Evolutionary conservation across 768 basidiomycete genomes (phyloP).

Genomic region (Rossbeevera mucosa): DNA sequence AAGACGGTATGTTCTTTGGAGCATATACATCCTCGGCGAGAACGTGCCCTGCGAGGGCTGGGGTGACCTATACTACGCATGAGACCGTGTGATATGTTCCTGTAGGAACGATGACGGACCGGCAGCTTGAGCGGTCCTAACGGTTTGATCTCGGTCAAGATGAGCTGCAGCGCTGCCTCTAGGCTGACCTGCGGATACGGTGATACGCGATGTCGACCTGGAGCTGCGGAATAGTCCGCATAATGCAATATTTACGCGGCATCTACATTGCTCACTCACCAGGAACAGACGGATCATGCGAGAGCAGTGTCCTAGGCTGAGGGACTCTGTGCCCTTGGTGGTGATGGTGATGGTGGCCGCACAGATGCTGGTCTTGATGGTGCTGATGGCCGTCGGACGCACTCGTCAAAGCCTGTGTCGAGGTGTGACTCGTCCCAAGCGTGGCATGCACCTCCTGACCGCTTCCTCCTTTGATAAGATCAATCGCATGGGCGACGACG

Average conservation of each 20-base stretch:
- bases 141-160: constrained; percentile 46
- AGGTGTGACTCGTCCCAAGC: constrained; percentile 35
- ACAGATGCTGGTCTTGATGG: constrained; percentile 3
- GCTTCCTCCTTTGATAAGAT: constrained; percentile 64
- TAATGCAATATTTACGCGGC: neutral
- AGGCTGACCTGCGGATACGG: constrained; percentile 71
- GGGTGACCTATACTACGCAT: constrained; percentile 46
- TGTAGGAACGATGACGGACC: constrained; percentile 33
- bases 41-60: constrained; percentile 58
- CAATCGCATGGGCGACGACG: constrained; percentile 66
- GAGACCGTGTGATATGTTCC: neutral
- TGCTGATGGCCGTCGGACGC: constrained; percentile 18
- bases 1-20: constrained; percentile 56
- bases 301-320: constrained; percentile 52
- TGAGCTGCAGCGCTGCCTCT: constrained; percentile 54
- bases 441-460: constrained; percentile 55
- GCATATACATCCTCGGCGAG: constrained; percentile 74
- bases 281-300: constrained; percentile 65
- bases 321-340: constrained; percentile 44
- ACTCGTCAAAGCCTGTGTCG: constrained; percentile 13
- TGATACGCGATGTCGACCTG: constrained; percentile 68
- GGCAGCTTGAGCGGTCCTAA: constrained; percentile 37
- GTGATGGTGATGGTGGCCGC: constrained; percentile 28
- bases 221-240: constrained; percentile 37
- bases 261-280: constrained; percentile 39